These are phyloP conservation scores for Calocybe gangraenosa DNA, from an alignment of 768 basidiomycete species.

Conservation along the genomic window DNA sequence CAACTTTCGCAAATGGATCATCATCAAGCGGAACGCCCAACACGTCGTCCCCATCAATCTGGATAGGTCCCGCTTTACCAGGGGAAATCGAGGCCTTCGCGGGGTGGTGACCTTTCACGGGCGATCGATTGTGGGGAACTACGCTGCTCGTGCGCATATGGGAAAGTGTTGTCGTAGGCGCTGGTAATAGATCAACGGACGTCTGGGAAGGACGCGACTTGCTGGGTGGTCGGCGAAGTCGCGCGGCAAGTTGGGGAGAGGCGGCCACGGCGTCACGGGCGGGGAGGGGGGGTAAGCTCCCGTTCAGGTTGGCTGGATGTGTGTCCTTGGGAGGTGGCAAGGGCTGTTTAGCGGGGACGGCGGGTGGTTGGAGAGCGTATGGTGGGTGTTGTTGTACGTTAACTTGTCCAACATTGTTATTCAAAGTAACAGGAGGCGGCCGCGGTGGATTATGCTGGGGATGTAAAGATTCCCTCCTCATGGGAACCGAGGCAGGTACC, in stretches of 20 bases:
- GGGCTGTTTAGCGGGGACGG: not conserved
- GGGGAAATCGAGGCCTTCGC: too few species aligned
- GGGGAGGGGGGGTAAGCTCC: not conserved
- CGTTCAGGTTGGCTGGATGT: not conserved
- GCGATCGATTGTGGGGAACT: constrained; percentile 1
- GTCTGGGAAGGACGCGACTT: constrained; percentile 19
- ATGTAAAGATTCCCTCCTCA: constrained; percentile 5
- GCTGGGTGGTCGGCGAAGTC: constrained; percentile 16
- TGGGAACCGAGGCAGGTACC: not conserved
- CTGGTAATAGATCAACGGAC: constrained; percentile 1
- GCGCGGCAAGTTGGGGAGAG: not conserved
- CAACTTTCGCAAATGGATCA: constrained; percentile 54
- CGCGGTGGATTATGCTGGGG: not conserved
- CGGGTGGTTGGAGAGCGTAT: not conserved
- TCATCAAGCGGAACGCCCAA: constrained; percentile 39
- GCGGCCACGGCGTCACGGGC: too few species aligned
- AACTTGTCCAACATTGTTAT: not conserved
- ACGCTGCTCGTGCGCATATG: not conserved
- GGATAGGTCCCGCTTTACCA: constrained; percentile 18
- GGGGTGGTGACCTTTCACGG: constrained; percentile 4
- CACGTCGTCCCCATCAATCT: constrained; percentile 24
- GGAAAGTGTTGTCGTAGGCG: not conserved
- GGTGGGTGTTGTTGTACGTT: not conserved
- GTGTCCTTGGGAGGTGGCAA: constrained; percentile 7
- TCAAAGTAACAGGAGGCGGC: constrained; percentile 4